A percentile compares a stretch with the other conserved stretches of the same genome.
phyloP scores from a whole-genome alignment of 2,329 filamentous ascomycete species.

The Bipolaris sorokiniana region DNA sequence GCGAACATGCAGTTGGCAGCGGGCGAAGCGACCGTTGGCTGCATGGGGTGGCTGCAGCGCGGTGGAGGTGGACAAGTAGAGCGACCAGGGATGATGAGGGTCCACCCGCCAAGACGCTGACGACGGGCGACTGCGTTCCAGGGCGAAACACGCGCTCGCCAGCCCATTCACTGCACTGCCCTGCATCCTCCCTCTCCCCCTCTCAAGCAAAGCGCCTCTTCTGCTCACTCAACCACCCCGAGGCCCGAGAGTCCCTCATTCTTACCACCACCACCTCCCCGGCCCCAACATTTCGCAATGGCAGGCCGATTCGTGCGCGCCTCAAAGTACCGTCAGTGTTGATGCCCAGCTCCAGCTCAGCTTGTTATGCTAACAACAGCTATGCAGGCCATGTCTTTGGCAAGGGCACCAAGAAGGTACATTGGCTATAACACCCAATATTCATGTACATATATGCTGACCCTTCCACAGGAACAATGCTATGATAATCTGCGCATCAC shows the following conservation, averaged over 20 bases:
- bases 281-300: conserved; percentile 54
- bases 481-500: conserved; percentile 98
- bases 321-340: conserved; percentile 70
- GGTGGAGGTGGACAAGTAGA: conserved; percentile 13
- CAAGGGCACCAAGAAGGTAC: conserved; percentile 84
- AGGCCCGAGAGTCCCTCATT: conserved; percentile 19
- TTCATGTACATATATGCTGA: conserved; percentile 18
- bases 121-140: conserved; percentile 12
- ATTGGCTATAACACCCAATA: not conserved
- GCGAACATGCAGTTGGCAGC: conserved; percentile 5
- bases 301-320: conserved; percentile 74
- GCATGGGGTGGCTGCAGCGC: conserved; percentile 14
- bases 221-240: conserved; percentile 12
- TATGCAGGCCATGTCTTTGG: conserved; percentile 93
- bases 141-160: conserved; percentile 20
- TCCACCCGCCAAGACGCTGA: conserved; percentile 19
- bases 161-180: conserved; percentile 16
- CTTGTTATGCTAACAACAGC: conserved; percentile 30
- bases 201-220: conserved; percentile 16
- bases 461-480: conserved; percentile 74
- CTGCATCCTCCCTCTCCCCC: conserved; percentile 8
- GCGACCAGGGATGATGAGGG: conserved; percentile 13
- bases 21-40: conserved; percentile 4
- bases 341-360: conserved; percentile 28
- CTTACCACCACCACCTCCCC: conserved; percentile 8